Base-by-base conservation (phyloP, 2,329 filamentous ascomycete species). In the Colletotrichum liriopes region DNA sequence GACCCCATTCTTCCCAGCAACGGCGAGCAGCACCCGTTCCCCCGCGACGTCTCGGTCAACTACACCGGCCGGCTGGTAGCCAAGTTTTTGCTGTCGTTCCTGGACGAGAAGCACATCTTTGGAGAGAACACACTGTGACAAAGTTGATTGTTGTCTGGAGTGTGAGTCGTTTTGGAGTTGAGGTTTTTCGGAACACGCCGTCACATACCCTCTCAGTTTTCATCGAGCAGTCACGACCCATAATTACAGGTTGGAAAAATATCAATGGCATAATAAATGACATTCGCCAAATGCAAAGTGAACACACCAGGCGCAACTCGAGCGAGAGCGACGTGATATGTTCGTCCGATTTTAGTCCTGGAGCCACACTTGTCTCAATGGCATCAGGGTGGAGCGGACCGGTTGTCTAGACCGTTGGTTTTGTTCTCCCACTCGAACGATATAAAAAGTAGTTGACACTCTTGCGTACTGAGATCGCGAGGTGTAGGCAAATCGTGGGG, bases 401-500 rank as follows among this genome's bases (percentile, higher is more conserved):
- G 89, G 89, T 88, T 91, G 89, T 91, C 89, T 90, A 90, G 89
- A 88, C 89, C 89, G 81, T 86, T 81, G 82, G 83, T 79, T 90
- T 86, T 85, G 90, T 87, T 91, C 87, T 89, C 89, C 90, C 88
- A 81, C 88, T 87, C 87, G 88, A 90, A 85, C 83, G 83, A 85
- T 84, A 81, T 82, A 81, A 72, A 72, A 80, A 79, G 54, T 88
- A 88, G 86, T 88, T 89, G 84, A 90, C 88, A 87, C 84, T 82
- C 85, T 81, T 84, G 87, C 85, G 87, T 86, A 90, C 84, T 82
- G 85, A 85, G 78, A 82, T 85, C 85, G 87, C 84, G 82, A 87
- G 85, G 88, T 89, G 89, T 86, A 90, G 88, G 88, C 87, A 90
- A 86, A 85, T 84, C 84, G 88, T 90, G 88, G 87, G 84, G 80